Evolutionary conservation across 148 eudicot species (phyloP), one percentile per base, ranked within the genome.

Genomic region (Vaccinium darrowii): DNA sequence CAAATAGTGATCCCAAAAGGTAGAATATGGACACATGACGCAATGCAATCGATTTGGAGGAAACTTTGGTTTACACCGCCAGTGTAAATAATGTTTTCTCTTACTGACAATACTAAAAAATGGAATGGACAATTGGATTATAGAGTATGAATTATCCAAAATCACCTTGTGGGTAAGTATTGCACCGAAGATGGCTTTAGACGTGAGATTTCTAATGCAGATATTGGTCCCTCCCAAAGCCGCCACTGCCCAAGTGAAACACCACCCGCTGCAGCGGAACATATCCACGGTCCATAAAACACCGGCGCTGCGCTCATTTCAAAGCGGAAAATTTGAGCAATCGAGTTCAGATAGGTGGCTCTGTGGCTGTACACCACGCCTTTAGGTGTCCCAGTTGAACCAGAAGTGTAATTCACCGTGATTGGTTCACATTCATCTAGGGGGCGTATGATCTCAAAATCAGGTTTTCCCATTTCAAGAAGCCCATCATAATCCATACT

Each of bases 181-280:
- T 27, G 87, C 80, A 23, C 86, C 85, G 12, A 92, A 90, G 57
- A 94, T 90, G 43, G 49, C 87, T 54, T 88, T 52, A 9, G 93
- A 50, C 3, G 92, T 88, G 57, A 91, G 88, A 78, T 87, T 86
- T 85, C 94, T 84, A 10, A 89, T 85, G 85, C 93, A 94, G 50
- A 94, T 78, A 81, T 93, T 94, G 0, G 91, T 89, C 78, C 95
- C 97, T 47, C 95, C 97, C 13, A 90, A 84, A 53, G 93, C 94
- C 3, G 94, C 93, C 85, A 92, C 60, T 60, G 89, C 93, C 97
- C 95, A 92, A n/a, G 91, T 84, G 47, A 89, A 83, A 85, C 94
- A 88, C 93, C 94, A 90, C 36, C 93, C 92, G 23, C 83, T 88
- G 86, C 91, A 90, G 12, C 88, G 90, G 23, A 86, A 90, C 91